Evolutionary conservation across 2,329 filamentous ascomycete genomes (phyloP), one percentile per base, ranked within the genome.

Genomic region (Lachnellula suecica): DNA sequence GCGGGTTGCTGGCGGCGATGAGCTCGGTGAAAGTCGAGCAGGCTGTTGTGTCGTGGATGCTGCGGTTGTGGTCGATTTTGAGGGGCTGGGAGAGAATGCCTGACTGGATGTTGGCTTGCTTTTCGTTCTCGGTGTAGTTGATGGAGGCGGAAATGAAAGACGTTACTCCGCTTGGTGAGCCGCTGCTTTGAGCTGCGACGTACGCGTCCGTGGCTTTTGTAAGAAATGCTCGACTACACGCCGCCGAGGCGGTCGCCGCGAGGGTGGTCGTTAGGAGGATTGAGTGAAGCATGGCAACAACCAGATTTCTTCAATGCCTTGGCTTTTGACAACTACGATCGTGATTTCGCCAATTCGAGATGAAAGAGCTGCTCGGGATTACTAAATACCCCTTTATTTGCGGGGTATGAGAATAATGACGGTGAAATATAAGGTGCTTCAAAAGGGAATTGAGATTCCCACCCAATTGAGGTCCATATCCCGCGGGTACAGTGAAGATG

Each of bases 21-120:
- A 58, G 40, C 19, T 58, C 56, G 11, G 53, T 58, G 45, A 53
- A 58, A 2, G 53, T 51, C 4, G 50, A 38, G 23, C 56, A 58
- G 23, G 34, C n/a, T 3, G 42, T 49, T 5, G 56, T 58, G 40
- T 58, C 56, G 17, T 44, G 43, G n/a, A 56, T 31, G 31, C 45
- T 53, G 47, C 47, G 47, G 19, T 49, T 51, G 45, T 53, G 49
- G 22, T 50, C 51, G 38, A 58, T 51, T 19, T 24, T 42, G 3
- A 58, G 27, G 9, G 56, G 20, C 7, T 47, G 41, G 13, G 43
- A 17, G 1, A 58, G 34, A n/a, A 56, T 34, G 11, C 50, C 50
- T 4, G n/a, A 47, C 3, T 40, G 47, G 43, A 56, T 51, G 20
- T 40, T 42, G 10, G 43, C 42, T n/a, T 44, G 15, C n/a, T 34